Evolutionary conservation across 371 early-diverging fungal species (phyloP).

Genomic region (Circinella umbellata): DNA sequence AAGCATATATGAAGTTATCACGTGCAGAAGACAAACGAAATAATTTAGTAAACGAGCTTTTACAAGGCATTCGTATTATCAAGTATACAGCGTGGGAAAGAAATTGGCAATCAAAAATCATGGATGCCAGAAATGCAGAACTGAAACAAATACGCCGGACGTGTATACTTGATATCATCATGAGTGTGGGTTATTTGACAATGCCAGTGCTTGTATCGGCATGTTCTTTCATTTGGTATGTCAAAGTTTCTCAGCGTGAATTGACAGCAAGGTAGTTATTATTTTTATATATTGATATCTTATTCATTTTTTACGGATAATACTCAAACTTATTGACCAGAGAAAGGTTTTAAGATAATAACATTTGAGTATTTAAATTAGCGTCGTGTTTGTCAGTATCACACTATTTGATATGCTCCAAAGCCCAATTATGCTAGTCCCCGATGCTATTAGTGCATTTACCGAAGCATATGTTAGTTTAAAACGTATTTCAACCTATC

Average conservation of each 20-base stretch:
- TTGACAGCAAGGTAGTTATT: constrained; percentile 35
- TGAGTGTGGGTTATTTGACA: constrained; percentile 46
- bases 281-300: not conserved
- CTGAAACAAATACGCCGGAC: constrained; percentile 46
- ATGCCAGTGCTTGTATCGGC: constrained; percentile 62
- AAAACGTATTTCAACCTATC: constrained; percentile 54
- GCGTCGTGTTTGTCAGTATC: constrained; percentile 67
- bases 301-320: no score
- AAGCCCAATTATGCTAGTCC: constrained; percentile 55
- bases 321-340: no score
- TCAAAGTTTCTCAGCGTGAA: constrained; percentile 55
- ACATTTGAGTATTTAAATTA: not conserved
- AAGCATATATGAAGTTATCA: constrained; percentile 23
- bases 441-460: constrained; percentile 36
- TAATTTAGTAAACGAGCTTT: constrained; percentile 57
- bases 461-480: constrained; percentile 58
- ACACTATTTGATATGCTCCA: constrained; percentile 62
- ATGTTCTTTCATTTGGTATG: constrained; percentile 62
- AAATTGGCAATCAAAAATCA: constrained; percentile 55
- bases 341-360: no score
- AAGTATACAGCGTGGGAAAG: constrained; percentile 75
- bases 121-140: constrained; percentile 58
- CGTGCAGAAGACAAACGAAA: constrained; percentile 51
- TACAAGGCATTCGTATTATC: constrained; percentile 72
- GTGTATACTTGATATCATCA: constrained; percentile 42